These are phyloP conservation scores for Aspergillus tanneri DNA, from an alignment of 2,329 filamentous ascomycete species.

Conservation along the genomic window DNA sequence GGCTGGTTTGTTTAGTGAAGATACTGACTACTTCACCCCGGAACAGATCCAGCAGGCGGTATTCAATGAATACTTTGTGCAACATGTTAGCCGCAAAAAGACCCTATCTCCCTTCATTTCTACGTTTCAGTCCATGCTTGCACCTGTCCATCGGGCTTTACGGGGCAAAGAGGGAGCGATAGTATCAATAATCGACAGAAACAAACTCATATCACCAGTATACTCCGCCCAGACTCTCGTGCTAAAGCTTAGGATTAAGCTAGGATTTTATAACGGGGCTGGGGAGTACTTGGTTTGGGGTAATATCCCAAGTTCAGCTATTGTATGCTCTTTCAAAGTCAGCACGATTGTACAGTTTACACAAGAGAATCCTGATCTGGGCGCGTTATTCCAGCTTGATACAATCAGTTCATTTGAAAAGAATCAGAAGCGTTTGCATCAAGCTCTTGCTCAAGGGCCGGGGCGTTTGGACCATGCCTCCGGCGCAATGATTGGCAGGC, in stretches of 20 bases:
- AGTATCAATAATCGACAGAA: constrained; percentile 33
- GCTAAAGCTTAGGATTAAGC: constrained; percentile 12
- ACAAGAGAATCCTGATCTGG: constrained; percentile 18
- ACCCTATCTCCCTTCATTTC: constrained; percentile 38
- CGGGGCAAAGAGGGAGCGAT: constrained; percentile 22
- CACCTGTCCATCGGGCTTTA: constrained; percentile 35
- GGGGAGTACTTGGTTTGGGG: constrained; percentile 41
- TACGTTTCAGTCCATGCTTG: constrained; percentile 23
- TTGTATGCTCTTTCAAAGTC: constrained; percentile 30
- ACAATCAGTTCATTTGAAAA: constrained; percentile 11
- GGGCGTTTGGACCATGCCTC: constrained; percentile 15
- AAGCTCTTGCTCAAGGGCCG: constrained; percentile 10
- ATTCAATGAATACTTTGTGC: constrained; percentile 23
- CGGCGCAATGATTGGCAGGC: constrained; percentile 23
- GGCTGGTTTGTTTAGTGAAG: constrained; percentile 27
- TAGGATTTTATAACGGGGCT: constrained; percentile 26
- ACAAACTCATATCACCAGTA: constrained; percentile 21
- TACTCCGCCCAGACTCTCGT: constrained; percentile 32
- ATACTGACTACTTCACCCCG: constrained; percentile 9
- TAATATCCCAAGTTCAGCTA: constrained; percentile 24
- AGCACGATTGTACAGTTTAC: constrained; percentile 22
- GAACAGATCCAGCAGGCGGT: constrained; percentile 13
- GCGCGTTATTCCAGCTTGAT: constrained; percentile 27
- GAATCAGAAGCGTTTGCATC: constrained; percentile 16
- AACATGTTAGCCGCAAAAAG: constrained; percentile 26